Evolutionary conservation across 2,329 filamentous ascomycete genomes (phyloP), one percentile per base, ranked within the genome.

Genomic region (Drechslerella stenobrocha): DNA sequence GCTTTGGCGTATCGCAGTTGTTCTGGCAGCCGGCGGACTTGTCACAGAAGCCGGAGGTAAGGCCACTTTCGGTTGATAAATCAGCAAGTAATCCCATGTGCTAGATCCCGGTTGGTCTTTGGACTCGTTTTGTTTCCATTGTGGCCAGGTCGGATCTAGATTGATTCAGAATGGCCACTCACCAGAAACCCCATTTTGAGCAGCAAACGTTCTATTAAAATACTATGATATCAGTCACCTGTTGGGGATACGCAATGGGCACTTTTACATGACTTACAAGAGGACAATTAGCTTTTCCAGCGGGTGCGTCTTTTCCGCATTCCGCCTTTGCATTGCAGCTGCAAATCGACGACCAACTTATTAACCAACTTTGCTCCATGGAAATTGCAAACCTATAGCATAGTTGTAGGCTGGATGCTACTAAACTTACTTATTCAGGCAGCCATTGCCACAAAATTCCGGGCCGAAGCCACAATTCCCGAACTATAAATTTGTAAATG

Each of bases 261-360:
- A 20, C 15, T 42, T 20, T n/a, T 23, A 46, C 9, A 20, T 5
- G 71, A 47, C 71, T 60, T 24, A 69, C 70, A 24, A 71, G 53
- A 1, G 75, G 76, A 42, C 76, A 78, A n/a, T 69, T 64, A 20
- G 71, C 46, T 5, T 72, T 72, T 0, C 73, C 52, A 0, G 59
- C 15, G 0, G 61, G 67, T 1, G 75, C 71, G 48, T 72, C 72
- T 20, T 70, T 34, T 6, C 75, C 75, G 50, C 76, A 77, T 44
- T 76, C 75, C 1, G 75, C 72, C 13, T 75, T 70, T 11, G 75
- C 74, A 70, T 77, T 71, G 57, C 75, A 77, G 57, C 75, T 75
- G 37, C 45, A 61, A 70, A 70, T 73, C n/a, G n/a, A n/a, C n/a
- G n/a, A n/a, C 67, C 75, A 76, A 2, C 70, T 65, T 3, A 13